Evolutionary conservation across 768 basidiomycete species (phyloP).

Genomic region (Tubosaeta sp.): DNA sequence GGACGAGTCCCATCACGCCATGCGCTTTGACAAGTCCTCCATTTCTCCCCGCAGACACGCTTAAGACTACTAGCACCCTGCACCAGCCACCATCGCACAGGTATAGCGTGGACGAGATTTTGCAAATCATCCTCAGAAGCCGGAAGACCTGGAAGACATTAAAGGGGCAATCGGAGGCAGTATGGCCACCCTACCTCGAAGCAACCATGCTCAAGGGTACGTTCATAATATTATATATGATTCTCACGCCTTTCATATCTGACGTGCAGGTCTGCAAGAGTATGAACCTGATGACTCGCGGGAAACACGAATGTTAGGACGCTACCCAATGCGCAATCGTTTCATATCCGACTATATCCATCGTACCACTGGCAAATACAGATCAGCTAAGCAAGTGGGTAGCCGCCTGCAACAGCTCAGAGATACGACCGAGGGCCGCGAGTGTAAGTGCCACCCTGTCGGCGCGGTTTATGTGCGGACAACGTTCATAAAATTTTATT

Average conservation of each 20-base stretch:
- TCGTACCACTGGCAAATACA: conserved; percentile 60
- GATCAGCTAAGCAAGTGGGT: conserved; percentile 77
- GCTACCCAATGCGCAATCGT: conserved; percentile 75
- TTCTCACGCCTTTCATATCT: conserved; percentile 19
- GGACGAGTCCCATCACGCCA: conserved; percentile 5
- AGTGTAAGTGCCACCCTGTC: conserved; percentile 44
- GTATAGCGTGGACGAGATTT: conserved; percentile 44
- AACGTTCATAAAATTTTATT: conserved; percentile 23
- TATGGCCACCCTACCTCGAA: conserved; percentile 79
- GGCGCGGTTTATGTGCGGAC: conserved; percentile 26
- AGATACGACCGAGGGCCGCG: conserved; percentile 69
- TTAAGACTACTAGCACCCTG: conserved; percentile 5
- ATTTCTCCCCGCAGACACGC: conserved; percentile 3
- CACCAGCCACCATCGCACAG: conserved; percentile 10
- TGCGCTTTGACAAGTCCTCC: neutral
- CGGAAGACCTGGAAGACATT: conserved; percentile 76
- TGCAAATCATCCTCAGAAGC: conserved; percentile 60
- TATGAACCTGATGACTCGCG: conserved; percentile 71
- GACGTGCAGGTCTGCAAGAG: conserved; percentile 54
- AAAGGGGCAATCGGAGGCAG: conserved; percentile 61
- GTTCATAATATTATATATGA: conserved; percentile 14
- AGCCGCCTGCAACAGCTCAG: conserved; percentile 75
- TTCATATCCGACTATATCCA: conserved; percentile 79
- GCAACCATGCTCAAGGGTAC: conserved; percentile 72
- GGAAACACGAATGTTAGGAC: conserved; percentile 67